Percentiles rank a stretch among this genome's conserved stretches.
These are phyloP conservation scores for Annulohypoxylon stygium DNA, from an alignment of 495 filamentous ascomycete genomes.

Conservation along the genomic window DNA sequence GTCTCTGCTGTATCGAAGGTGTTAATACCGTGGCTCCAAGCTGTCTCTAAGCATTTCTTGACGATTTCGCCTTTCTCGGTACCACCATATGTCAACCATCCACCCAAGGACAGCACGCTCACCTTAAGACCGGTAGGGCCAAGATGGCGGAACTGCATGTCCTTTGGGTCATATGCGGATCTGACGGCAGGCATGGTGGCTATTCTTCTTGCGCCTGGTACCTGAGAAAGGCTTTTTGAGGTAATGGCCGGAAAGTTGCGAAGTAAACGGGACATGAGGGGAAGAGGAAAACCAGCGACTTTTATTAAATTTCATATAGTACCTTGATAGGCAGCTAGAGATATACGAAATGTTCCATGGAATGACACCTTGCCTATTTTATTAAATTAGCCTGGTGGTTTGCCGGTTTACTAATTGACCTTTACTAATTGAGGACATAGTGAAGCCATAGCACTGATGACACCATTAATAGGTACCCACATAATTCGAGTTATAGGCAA, in stretches of 20 bases:
- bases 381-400: constrained; percentile 8
- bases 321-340: neutral
- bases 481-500: neutral
- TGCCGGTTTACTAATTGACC: constrained; percentile 5
- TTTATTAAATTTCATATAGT: constrained; percentile 5
- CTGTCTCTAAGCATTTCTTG: constrained; percentile 59
- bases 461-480: constrained; percentile 3
- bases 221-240: constrained; percentile 18
- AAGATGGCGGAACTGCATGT: constrained; percentile 77
- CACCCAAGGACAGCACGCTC: constrained; percentile 74
- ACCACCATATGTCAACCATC: constrained; percentile 65
- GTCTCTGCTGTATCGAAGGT: constrained; percentile 68
- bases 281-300: neutral
- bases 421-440: constrained; percentile 10
- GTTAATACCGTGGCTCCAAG: constrained; percentile 68
- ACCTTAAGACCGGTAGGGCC: constrained; percentile 77
- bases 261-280: constrained; percentile 28
- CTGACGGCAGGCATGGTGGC: constrained; percentile 50
- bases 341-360: neutral
- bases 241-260: constrained; percentile 6
- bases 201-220: constrained; percentile 34
- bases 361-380: constrained; percentile 12
- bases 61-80: constrained; percentile 60
- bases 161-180: constrained; percentile 63
- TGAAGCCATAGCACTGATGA: neutral